Evolutionary conservation across 2,329 filamentous ascomycete species (phyloP).

Genomic region (Geosmithia putterillii): DNA sequence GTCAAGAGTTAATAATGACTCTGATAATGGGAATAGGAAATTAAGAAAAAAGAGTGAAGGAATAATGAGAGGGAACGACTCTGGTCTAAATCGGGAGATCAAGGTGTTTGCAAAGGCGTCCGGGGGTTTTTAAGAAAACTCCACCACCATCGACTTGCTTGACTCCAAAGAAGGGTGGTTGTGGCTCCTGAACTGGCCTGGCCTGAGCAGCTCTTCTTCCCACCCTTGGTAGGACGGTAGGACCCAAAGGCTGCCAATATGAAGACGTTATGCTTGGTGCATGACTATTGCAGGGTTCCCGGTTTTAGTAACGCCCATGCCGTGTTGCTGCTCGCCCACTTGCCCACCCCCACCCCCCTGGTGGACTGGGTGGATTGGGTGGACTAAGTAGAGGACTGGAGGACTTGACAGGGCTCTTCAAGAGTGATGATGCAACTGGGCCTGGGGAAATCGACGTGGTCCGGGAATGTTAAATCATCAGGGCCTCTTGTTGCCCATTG

Average conservation of each 20-base stretch:
- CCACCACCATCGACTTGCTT: background rate
- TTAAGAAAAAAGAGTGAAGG: background rate
- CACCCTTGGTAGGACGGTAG: background rate
- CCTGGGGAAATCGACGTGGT: background rate
- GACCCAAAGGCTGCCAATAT: slow-evolving; percentile 1
- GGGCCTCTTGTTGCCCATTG: too few species aligned
- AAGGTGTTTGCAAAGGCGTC: background rate
- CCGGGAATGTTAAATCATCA: background rate
- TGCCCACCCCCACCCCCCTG: background rate
- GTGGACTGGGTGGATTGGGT: background rate
- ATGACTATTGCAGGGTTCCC: background rate
- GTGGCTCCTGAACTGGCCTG: background rate
- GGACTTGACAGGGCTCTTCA: background rate
- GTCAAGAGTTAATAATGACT: too few species aligned
- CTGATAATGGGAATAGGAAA: background rate
- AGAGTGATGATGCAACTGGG: slow-evolving; percentile 4
- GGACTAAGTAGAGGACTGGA: too few species aligned
- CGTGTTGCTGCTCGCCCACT: background rate
- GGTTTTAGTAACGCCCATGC: slow-evolving; percentile 2
- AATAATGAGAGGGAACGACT: background rate
- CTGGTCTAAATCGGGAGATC: background rate
- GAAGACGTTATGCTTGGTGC: slow-evolving; percentile 1
- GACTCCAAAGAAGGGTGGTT: background rate
- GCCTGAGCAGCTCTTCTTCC: background rate
- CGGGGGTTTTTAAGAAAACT: background rate